Evolutionary conservation across 352 stramenopile genomes (phyloP), one percentile per base, ranked within the genome.

Genomic region (Globisporangium takayamanum): DNA sequence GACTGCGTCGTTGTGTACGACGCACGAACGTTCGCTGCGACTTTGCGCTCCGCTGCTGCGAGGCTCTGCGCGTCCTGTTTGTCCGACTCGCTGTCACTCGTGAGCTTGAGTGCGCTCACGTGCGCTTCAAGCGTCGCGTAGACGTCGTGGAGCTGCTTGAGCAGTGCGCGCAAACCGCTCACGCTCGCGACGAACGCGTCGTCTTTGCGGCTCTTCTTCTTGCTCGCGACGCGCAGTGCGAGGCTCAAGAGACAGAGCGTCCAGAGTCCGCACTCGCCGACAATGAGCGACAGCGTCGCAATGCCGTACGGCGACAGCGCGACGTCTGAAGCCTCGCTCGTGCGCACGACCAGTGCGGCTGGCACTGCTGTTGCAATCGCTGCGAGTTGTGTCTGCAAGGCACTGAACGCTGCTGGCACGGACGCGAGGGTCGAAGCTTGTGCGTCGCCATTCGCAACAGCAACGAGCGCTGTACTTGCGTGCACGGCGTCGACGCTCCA

Each of bases 191-290:
- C 58, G 8, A 74, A 45, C 15, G 66, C 47, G 26, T 88, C 76
- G 52, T 79, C 80, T 56, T 85, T 88, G 58, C 89, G 91, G 65
- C 50, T 63, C 46, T 85, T 89, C 68, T 84, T 84, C 70, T 89
- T 91, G 50, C 50, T 28, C 52, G 72, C 47, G 20, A 70, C 54
- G 1, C 76, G 81, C 44, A 81, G 66, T 16, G 63, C 55, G 33
- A 78, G 54, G 44, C 74, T 76, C 28, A 91, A 62, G 22, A 81
- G 55, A 51, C 73, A 69, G 12, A 87, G 56, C 14, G 73, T 73
- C 59, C 75, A 86, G 36, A 91, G 67, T 12, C 82, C 80, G 11
- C 68, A 74, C 39, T 91, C 77, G n/a, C 70, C 59, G 22, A 92
- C 53, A 51, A 89, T 53, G 41, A 84, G 62, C 42, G 84, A 77